Percentiles rank a stretch among this genome's conserved stretches.
These are phyloP conservation scores for Phytophthora cryptogea DNA, from an alignment of 352 stramenopile species.

Conservation along the genomic window DNA sequence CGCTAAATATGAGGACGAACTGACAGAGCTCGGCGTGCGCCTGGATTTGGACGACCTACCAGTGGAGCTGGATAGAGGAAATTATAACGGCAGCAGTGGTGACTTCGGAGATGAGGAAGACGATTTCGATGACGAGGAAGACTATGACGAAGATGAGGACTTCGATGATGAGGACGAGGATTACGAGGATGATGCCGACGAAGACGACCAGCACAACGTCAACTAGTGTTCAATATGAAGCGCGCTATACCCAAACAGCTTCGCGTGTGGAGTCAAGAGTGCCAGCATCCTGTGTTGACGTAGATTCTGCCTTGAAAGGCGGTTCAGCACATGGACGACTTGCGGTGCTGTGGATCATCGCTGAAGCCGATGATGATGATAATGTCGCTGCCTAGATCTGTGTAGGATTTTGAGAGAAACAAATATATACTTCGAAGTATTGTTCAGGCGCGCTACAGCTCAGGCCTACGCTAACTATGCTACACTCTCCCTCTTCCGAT, in stretches of 20 bases:
- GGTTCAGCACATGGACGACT: conserved; percentile 1
- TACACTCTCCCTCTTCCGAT: conserved; percentile 28
- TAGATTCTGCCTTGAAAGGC: conserved; percentile 4
- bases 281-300: conserved; percentile 1
- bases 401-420: conserved; percentile 26
- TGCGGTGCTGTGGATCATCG: conserved; percentile 1
- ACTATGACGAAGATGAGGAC: conserved; percentile 9
- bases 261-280: not conserved
- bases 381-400: conserved; percentile 2
- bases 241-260: not conserved
- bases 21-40: conserved; percentile 41
- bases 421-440: conserved; percentile 30
- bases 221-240: conserved; percentile 25
- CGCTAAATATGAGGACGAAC: conserved; percentile 54
- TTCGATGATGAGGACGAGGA: conserved; percentile 1
- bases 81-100: conserved; percentile 1
- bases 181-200: not conserved
- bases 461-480: conserved; percentile 19
- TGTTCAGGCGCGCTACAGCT: conserved; percentile 21
- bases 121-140: conserved; percentile 17
- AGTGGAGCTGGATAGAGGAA: conserved; percentile 1
- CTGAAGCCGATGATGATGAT: not conserved
- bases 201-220: conserved; percentile 10
- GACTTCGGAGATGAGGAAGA: conserved; percentile 10
- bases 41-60: conserved; percentile 18